These are phyloP conservation scores for Globisporangium ultimum DNA, from an alignment of 352 stramenopile species.

Conservation along the genomic window DNA sequence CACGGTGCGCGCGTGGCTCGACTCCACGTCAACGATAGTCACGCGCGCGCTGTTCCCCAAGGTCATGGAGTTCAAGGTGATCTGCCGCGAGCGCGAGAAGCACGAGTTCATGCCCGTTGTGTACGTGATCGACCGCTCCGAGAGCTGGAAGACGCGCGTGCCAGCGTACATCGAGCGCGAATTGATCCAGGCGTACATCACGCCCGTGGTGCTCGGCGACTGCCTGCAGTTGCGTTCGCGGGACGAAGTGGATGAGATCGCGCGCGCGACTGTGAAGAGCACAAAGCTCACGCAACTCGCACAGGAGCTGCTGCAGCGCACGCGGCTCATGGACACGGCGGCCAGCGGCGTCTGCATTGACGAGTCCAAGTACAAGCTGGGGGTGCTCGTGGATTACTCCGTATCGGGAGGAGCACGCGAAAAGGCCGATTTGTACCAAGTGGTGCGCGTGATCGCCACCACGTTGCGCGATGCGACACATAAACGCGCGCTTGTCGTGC, in stretches of 20 bases:
- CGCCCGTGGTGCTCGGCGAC: slow-evolving; percentile 29
- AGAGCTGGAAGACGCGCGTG: slow-evolving; percentile 45
- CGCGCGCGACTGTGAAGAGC: slow-evolving; percentile 12
- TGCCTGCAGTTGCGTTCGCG: too few species aligned
- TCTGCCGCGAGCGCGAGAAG: slow-evolving; percentile 64
- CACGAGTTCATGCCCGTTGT: slow-evolving; percentile 78
- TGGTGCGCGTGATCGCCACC: slow-evolving; percentile 47
- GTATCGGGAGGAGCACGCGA: slow-evolving; percentile 7
- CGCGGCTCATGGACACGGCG: slow-evolving; percentile 40
- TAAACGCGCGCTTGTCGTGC: slow-evolving; percentile 49
- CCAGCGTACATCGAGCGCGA: slow-evolving; percentile 43
- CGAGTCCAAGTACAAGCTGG: slow-evolving; percentile 63
- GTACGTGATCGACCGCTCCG: slow-evolving; percentile 63
- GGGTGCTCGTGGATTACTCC: slow-evolving; percentile 50
- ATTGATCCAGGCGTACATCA: slow-evolving; percentile 59
- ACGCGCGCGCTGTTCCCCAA: slow-evolving; percentile 49
- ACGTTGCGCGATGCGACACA: slow-evolving; percentile 38
- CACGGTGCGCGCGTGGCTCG: slow-evolving; percentile 1
- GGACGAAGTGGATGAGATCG: not conserved
- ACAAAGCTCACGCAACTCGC: slow-evolving; percentile 28
- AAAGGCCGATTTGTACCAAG: slow-evolving; percentile 47
- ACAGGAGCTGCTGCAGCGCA: slow-evolving; percentile 32
- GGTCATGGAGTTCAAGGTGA: slow-evolving; percentile 80
- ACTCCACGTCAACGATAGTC: slow-evolving; percentile 9
- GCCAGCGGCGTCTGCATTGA: slow-evolving; percentile 28